A percentile compares a stretch with the other conserved stretches of the same genome.
phyloP scores from a whole-genome alignment of 192 early-diverging fungal species.

The Linnemannia hyalina region DNA sequence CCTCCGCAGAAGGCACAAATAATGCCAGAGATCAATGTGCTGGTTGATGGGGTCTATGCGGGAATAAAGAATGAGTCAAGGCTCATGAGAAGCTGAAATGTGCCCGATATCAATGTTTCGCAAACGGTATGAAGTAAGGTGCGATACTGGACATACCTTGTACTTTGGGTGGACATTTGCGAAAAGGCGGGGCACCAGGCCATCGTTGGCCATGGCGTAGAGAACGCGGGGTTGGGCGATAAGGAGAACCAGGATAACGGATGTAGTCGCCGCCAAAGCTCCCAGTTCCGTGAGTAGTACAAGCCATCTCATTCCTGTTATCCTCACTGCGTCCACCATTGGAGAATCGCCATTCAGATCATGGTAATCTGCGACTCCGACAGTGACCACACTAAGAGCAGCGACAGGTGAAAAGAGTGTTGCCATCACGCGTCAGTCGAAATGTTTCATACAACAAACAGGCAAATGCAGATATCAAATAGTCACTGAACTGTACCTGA shows the following conservation, averaged over 20 bases:
- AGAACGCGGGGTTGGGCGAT: slow-evolving; percentile 92
- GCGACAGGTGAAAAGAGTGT: background rate
- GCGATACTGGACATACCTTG: slow-evolving; percentile 23
- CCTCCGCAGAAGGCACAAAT: slow-evolving; percentile 78
- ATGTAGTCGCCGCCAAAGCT: slow-evolving; percentile 82
- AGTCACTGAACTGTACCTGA: slow-evolving; percentile 45
- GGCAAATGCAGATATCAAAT: background rate
- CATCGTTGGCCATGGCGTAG: slow-evolving; percentile 88
- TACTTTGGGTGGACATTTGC: slow-evolving; percentile 76
- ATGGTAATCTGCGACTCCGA: slow-evolving; percentile 76
- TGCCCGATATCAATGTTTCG: background rate
- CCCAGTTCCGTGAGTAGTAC: slow-evolving; percentile 81
- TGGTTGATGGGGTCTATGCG: slow-evolving; percentile 79
- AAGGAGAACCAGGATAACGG: slow-evolving; percentile 82
- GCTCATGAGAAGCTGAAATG: background rate
- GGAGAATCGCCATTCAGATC: slow-evolving; percentile 66
- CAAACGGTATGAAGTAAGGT: background rate
- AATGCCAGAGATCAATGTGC: slow-evolving; percentile 76
- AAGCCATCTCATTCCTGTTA: slow-evolving; percentile 73
- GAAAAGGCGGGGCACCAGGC: slow-evolving; percentile 77
- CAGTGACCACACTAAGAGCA: slow-evolving; percentile 70
- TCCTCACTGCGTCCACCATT: slow-evolving; percentile 61
- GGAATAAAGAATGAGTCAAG: background rate
- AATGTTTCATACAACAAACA: background rate
- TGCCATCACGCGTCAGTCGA: background rate